These are phyloP conservation scores for Kregervanrija fluxuum DNA, from an alignment of 805 yeast genomes.

Conservation along the genomic window DNA sequence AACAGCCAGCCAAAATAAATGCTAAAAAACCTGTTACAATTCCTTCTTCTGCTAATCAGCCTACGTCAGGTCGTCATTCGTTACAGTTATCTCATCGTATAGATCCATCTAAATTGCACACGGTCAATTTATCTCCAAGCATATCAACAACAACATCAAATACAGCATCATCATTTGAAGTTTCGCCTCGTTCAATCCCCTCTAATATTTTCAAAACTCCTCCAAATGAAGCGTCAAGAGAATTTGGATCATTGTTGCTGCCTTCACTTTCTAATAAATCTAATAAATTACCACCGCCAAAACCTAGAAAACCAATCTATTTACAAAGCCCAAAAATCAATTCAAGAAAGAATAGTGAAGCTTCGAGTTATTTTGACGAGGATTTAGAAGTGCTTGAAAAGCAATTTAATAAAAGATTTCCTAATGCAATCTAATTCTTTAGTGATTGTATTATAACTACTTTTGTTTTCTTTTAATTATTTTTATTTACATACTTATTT, in stretches of 20 bases:
- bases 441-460: too few relatives aligned
- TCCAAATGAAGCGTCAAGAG: conserved; percentile 9
- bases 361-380: conserved; percentile 13
- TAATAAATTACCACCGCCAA: conserved; percentile 37
- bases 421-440: conserved; percentile 18
- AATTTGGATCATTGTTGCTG: background rate
- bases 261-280: background rate
- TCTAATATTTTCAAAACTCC: conserved; percentile 18
- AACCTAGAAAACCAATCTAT: conserved; percentile 57
- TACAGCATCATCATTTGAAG: background rate
- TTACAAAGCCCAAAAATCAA: conserved; percentile 17
- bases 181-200: background rate
- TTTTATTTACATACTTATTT: too few relatives aligned
- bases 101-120: background rate
- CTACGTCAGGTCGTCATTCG: background rate
- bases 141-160: background rate
- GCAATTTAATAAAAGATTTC: conserved; percentile 51
- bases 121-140: background rate
- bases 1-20: background rate
- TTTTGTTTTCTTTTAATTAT: too few relatives aligned
- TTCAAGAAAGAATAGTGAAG: conserved; percentile 12
- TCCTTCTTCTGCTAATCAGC: too few relatives aligned
- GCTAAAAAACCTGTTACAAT: too few relatives aligned
- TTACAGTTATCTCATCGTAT: background rate
- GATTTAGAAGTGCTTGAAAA: conserved; percentile 55